phyloP scores from a whole-genome alignment of 345 rosid genomes.

The Erodium maritimum region DNA sequence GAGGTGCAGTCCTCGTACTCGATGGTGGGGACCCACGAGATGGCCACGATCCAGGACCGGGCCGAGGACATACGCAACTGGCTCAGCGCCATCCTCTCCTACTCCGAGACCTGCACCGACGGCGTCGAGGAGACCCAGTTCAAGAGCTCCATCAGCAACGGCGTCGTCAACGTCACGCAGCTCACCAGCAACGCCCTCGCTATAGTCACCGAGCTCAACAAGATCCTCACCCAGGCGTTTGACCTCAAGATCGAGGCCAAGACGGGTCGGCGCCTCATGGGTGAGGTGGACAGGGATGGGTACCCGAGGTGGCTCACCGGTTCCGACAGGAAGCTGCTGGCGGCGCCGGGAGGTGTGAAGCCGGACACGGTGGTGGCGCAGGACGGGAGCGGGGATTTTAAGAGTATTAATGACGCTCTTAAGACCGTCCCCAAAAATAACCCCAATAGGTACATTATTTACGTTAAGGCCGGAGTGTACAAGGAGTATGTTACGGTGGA shows the following conservation, averaged over 20 bases:
- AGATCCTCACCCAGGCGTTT: conserved; percentile 20
- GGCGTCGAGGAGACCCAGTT: conserved; percentile 21
- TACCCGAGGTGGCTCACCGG: conserved; percentile 56
- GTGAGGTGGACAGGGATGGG: conserved; percentile 14
- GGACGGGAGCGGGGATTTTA: conserved; percentile 70
- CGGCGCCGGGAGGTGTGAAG: conserved; percentile 4
- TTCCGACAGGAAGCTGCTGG: conserved; percentile 51
- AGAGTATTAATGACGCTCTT: conserved; percentile 40
- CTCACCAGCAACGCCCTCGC: conserved; percentile 48
- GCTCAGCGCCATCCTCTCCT: conserved; percentile 51
- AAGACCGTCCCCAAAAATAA: conserved; percentile 24
- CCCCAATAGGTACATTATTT: conserved; percentile 24
- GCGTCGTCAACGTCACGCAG: conserved; percentile 20
- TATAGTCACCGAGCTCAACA: conserved; percentile 24
- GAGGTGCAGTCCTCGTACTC: conserved; percentile 25
- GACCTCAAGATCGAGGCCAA: conserved; percentile 17
- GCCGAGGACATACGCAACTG: conserved; percentile 22
- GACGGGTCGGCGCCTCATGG: conserved; percentile 28
- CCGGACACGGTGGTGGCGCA: conserved; percentile 40
- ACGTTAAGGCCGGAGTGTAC: conserved; percentile 45
- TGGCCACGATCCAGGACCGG: conserved; percentile 6
- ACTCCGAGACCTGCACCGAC: conserved; percentile 48
- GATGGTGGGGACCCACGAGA: conserved; percentile 11
- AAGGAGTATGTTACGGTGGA: conserved; percentile 22
- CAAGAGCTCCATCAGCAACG: conserved; percentile 17